Evolutionary conservation across 1,284 basidiomycete genomes (phyloP).

Genomic region (Ceratobasidium papillatum): DNA sequence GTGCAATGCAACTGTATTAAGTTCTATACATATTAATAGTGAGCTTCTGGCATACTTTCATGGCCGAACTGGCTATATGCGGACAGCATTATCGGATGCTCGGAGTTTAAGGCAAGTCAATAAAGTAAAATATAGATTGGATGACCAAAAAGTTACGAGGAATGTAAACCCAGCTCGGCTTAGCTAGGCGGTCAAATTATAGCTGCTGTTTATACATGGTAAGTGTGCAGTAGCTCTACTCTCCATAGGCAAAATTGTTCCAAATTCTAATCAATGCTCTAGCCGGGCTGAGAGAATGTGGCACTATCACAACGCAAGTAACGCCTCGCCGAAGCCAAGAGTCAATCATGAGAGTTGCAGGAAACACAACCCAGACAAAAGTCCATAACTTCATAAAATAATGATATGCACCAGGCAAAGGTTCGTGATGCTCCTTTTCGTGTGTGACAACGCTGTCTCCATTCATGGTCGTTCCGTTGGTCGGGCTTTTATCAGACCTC

Average conservation of each 20-base stretch:
- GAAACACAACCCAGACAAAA: conserved; percentile 24
- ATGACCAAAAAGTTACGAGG: too few relatives aligned
- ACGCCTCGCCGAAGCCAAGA: conserved; percentile 25
- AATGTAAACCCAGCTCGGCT: too few relatives aligned
- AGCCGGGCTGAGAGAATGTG: conserved; percentile 23
- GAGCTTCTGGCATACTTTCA: too few relatives aligned
- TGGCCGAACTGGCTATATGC: too few relatives aligned
- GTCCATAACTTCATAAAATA: conserved; percentile 27
- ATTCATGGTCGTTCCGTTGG: background rate
- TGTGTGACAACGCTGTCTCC: background rate
- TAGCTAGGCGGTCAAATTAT: too few relatives aligned
- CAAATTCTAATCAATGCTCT: background rate
- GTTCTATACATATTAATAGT: too few relatives aligned
- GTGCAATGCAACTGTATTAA: too few relatives aligned
- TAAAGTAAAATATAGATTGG: too few relatives aligned
- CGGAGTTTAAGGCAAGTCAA: too few relatives aligned
- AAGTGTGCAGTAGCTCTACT: background rate
- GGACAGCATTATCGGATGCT: too few relatives aligned
- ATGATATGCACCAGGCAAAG: background rate
- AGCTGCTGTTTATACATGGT: too few relatives aligned
- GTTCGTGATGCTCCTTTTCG: background rate
- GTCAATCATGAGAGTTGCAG: conserved; percentile 24
- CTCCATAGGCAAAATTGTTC: background rate
- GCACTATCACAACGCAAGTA: conserved; percentile 7
- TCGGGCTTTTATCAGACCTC: background rate